phyloP scores from a whole-genome alignment of 2,329 filamentous ascomycete species.

The Alternaria triticimaculans region DNA sequence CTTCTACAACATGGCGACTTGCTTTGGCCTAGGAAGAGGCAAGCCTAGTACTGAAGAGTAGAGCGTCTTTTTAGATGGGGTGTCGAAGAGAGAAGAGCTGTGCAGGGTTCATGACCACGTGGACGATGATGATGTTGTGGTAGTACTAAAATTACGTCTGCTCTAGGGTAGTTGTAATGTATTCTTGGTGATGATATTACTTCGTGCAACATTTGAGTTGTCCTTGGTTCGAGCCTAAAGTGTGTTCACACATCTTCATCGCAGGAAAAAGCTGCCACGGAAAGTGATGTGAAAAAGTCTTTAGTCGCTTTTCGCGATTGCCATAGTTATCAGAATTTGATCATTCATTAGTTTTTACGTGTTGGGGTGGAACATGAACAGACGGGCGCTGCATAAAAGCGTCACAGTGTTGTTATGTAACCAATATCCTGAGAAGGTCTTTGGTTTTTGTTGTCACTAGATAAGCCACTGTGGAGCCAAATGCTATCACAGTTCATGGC shows the following conservation, averaged over 20 bases:
- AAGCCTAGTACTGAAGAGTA: not conserved
- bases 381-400: not conserved
- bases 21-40: constrained; percentile 58
- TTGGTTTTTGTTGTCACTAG: not conserved
- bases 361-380: not conserved
- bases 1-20: constrained; percentile 76
- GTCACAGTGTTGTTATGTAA: not conserved
- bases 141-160: not conserved
- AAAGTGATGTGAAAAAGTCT: not conserved
- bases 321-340: not conserved
- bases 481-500: not conserved
- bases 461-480: not conserved
- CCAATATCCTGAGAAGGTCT: not conserved
- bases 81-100: not conserved
- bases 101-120: not conserved
- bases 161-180: constrained; percentile 4
- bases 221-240: not conserved
- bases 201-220: not conserved
- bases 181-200: constrained; percentile 2
- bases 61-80: not conserved
- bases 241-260: not conserved
- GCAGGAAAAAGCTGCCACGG: not conserved
- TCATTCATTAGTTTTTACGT: not conserved
- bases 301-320: not conserved
- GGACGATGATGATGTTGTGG: not conserved